These are phyloP conservation scores for Macrophomina phaseolina DNA, from an alignment of 2,329 filamentous ascomycete genomes.

Conservation along the genomic window DNA sequence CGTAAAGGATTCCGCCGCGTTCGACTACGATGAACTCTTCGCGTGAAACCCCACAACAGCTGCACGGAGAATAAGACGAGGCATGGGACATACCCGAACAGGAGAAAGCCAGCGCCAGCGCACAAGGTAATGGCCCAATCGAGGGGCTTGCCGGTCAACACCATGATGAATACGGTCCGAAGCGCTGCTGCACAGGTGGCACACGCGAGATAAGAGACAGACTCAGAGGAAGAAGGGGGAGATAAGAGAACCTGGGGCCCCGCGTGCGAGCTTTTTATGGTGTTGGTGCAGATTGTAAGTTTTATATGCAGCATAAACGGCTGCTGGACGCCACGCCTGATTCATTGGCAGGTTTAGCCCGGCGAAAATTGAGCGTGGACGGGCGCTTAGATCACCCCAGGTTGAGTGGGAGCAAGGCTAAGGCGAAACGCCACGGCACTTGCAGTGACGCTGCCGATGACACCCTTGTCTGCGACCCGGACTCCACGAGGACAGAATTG, in stretches of 20 bases:
- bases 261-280: not conserved
- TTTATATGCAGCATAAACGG: conserved; percentile 15
- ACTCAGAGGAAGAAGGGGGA: not conserved
- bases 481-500: conserved; percentile 15
- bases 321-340: not conserved
- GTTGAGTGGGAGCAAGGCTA: conserved; percentile 2
- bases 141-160: conserved; percentile 25
- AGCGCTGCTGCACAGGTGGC: not conserved
- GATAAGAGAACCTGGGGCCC: conserved; percentile 3
- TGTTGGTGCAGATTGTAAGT: conserved; percentile 6
- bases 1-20: not conserved
- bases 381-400: conserved; percentile 23
- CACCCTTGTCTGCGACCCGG: conserved; percentile 19
- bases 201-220: not conserved
- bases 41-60: not conserved
- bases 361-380: not conserved
- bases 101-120: conserved; percentile 24
- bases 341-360: conserved; percentile 11
- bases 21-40: not conserved
- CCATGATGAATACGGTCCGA: not conserved
- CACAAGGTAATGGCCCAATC: conserved; percentile 27
- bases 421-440: not conserved
- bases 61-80: not conserved
- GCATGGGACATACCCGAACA: conserved; percentile 14
- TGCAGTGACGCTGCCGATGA: conserved; percentile 15